Conservation (phyloP, 768 basidiomycete species). For the Amanita pseudoporphyria region DNA sequence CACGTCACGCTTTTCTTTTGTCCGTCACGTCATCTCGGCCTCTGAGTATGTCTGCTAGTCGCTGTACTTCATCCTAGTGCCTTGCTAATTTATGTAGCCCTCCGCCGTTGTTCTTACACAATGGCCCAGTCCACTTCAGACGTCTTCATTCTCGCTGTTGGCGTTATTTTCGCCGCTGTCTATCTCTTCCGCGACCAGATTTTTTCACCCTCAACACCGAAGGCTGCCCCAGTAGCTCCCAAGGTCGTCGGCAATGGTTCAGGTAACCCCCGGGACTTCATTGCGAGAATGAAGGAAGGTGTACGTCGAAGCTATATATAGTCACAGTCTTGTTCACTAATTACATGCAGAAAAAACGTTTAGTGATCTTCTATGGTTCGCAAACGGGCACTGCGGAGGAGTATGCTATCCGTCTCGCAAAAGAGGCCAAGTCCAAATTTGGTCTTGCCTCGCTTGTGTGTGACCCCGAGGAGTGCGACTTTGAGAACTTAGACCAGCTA, state of each 20-base stretch:
- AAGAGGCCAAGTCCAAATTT: slow-evolving; percentile 95
- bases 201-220: slow-evolving; percentile 59
- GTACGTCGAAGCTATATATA: slow-evolving; percentile 41
- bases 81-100: slow-evolving; percentile 22
- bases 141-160: slow-evolving; percentile 59
- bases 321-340: slow-evolving; percentile 5
- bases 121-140: slow-evolving; percentile 68
- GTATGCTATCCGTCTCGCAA: slow-evolving; percentile 94
- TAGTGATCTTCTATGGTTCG: slow-evolving; percentile 96
- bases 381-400: slow-evolving; percentile 99
- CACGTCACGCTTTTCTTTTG: slow-evolving; percentile 11
- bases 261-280: slow-evolving; percentile 89
- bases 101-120: slow-evolving; percentile 20
- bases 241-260: slow-evolving; percentile 51
- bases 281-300: slow-evolving; percentile 88
- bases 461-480: slow-evolving; percentile 98
- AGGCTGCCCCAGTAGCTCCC: slow-evolving; percentile 33
- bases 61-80: slow-evolving; percentile 20
- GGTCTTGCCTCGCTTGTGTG: slow-evolving; percentile 94
- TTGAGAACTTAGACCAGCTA: slow-evolving; percentile 87
- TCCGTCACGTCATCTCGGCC: slow-evolving; percentile 16
- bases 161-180: slow-evolving; percentile 63
- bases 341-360: slow-evolving; percentile 75
- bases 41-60: slow-evolving; percentile 8
- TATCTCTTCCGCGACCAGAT: slow-evolving; percentile 83